Conservation (phyloP, 805 yeast species). For the Jamesozyma lodderae region DNA sequence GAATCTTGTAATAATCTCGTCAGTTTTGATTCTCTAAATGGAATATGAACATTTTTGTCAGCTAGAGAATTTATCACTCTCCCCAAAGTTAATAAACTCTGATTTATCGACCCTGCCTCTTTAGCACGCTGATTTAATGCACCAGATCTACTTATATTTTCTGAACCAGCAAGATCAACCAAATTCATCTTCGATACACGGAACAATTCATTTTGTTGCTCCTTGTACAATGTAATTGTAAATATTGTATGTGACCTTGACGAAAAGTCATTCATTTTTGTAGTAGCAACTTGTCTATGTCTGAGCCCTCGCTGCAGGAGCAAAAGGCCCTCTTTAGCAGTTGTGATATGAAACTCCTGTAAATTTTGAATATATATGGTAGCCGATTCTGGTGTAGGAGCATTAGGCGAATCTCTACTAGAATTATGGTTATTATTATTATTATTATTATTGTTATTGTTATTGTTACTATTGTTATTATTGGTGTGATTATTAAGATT, state of each 20-base stretch:
- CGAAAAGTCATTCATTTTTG: slow-evolving; percentile 64
- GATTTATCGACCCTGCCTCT: slow-evolving; percentile 91
- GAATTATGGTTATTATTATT: no score
- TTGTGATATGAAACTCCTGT: slow-evolving; percentile 48
- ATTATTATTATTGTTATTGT: slow-evolving; percentile 7
- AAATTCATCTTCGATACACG: slow-evolving; percentile 67
- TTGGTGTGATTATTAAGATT: slow-evolving; percentile 3
- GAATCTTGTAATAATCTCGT: slow-evolving; percentile 71
- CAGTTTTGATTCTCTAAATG: slow-evolving; percentile 75
- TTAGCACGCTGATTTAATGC: slow-evolving; percentile 78
- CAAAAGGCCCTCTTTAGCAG: slow-evolving; percentile 47
- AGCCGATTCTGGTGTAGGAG: slow-evolving; percentile 2
- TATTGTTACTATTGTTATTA: slow-evolving; percentile 13
- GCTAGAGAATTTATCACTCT: slow-evolving; percentile 73
- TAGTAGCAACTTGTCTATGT: slow-evolving; percentile 57
- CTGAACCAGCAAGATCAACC: slow-evolving; percentile 94
- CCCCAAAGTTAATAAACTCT: slow-evolving; percentile 77
- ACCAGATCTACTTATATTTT: slow-evolving; percentile 80
- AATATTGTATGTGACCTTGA: slow-evolving; percentile 74
- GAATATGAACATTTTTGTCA: slow-evolving; percentile 61
- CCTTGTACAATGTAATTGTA: slow-evolving; percentile 49
- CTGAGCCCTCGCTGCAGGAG: slow-evolving; percentile 49
- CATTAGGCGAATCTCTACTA: neutral
- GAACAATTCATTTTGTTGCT: slow-evolving; percentile 39
- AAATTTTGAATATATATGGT: slow-evolving; percentile 53